Conservation (phyloP, 176 grass and related monocot genomes). For the Luzula sylvatica region DNA sequence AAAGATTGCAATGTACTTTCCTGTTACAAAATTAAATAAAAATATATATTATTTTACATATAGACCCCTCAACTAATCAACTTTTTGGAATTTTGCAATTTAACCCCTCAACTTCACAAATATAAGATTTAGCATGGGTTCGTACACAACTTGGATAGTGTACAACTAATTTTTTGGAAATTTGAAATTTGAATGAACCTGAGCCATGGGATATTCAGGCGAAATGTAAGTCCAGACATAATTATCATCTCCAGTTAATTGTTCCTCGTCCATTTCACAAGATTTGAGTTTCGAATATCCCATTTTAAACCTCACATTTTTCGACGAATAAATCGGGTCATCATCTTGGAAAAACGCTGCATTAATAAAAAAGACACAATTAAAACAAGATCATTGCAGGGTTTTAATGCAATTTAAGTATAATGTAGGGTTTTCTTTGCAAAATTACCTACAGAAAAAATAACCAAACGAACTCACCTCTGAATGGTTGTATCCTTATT, state of each 20-base stretch:
- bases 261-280: conserved; percentile 8
- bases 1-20: conserved; percentile 62
- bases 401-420: too few species aligned
- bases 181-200: conserved; percentile 30
- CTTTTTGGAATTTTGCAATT: too few species aligned
- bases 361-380: conserved; percentile 4
- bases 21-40: conserved; percentile 22
- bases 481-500: conserved; percentile 59
- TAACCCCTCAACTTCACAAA: too few species aligned
- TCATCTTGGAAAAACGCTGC: conserved; percentile 55
- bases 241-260: conserved; percentile 35
- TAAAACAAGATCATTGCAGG: neutral
- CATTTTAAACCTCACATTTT: conserved; percentile 51
- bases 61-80: too few species aligned
- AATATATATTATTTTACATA: neutral
- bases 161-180: too few species aligned
- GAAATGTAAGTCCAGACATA: conserved; percentile 80
- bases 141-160: too few species aligned
- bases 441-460: too few species aligned
- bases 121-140: too few species aligned
- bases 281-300: conserved; percentile 39
- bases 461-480: conserved; percentile 32
- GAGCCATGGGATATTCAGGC: conserved; percentile 62
- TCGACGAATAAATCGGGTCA: conserved; percentile 65
- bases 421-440: too few species aligned